phyloP scores from a whole-genome alignment of 208 protist species.

The Trypanosoma boissoni region DNA sequence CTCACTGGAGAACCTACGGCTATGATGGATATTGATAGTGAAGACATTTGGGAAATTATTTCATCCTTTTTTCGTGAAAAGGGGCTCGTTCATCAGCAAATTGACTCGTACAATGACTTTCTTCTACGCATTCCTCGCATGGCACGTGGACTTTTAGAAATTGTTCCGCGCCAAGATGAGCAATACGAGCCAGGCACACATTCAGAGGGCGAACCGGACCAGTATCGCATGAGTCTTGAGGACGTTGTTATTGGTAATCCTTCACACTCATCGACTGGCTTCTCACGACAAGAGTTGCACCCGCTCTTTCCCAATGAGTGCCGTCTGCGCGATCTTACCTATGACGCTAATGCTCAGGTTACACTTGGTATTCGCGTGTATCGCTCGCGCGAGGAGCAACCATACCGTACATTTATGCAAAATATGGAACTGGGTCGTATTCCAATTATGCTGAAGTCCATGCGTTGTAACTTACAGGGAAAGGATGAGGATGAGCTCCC shows the following conservation, averaged over 20 bases:
- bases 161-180: constrained; percentile 73
- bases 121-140: constrained; percentile 83
- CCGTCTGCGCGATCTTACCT: constrained; percentile 96
- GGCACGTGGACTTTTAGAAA: constrained; percentile 61
- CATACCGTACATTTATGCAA: constrained; percentile 23
- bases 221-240: constrained; percentile 71
- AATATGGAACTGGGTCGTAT: constrained; percentile 74
- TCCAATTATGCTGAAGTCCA: constrained; percentile 95
- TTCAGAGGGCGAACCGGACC: constrained; percentile 45
- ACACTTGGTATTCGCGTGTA: constrained; percentile 36
- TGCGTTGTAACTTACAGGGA: constrained; percentile 86
- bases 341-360: constrained; percentile 73
- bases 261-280: constrained; percentile 58
- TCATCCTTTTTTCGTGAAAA: constrained; percentile 97
- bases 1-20: not conserved
- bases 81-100: constrained; percentile 98
- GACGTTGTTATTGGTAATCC: constrained; percentile 84
- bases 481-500: constrained; percentile 58
- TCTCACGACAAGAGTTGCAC: constrained; percentile 47
- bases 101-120: constrained; percentile 99
- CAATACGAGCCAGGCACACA: constrained; percentile 69
- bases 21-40: constrained; percentile 75
- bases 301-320: constrained; percentile 94
- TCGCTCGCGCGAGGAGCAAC: constrained; percentile 30
- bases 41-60: constrained; percentile 97